Conservation (phyloP, 176 grass and related monocot genomes). For the Dactylis glomerata region DNA sequence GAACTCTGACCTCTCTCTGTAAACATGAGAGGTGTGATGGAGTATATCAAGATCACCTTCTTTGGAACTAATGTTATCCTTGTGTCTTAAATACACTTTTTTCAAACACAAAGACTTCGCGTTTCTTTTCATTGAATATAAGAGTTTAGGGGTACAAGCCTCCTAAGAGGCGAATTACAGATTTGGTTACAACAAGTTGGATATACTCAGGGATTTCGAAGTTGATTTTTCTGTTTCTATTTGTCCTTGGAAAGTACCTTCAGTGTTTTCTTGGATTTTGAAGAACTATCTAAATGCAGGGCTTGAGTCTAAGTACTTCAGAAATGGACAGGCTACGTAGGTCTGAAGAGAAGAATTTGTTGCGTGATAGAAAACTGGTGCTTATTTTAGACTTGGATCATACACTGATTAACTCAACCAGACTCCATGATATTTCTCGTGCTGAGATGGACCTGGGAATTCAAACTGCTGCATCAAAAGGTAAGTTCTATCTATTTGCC, state of each 20-base stretch:
- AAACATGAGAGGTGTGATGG: not conserved
- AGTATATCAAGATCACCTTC: not conserved
- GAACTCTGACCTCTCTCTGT: not conserved
- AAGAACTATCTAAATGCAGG: constrained; percentile 46
- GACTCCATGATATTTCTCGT: constrained; percentile 48
- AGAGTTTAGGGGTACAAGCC: no score
- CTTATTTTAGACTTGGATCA: constrained; percentile 92
- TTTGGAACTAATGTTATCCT: not conserved
- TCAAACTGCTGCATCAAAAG: constrained; percentile 48
- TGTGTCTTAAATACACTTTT: no score
- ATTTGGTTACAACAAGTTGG: no score
- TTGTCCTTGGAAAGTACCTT: constrained; percentile 1
- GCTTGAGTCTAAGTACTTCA: constrained; percentile 58
- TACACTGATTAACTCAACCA: constrained; percentile 86
- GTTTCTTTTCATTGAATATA: no score
- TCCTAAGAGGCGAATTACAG: no score
- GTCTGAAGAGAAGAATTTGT: constrained; percentile 65
- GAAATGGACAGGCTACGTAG: constrained; percentile 74
- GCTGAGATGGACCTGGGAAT: constrained; percentile 73
- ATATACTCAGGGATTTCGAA: not conserved
- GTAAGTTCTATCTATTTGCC: constrained; percentile 22
- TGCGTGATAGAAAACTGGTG: constrained; percentile 66
- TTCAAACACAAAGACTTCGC: no score
- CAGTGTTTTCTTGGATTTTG: not conserved
- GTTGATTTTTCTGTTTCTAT: not conserved